Base-by-base conservation (phyloP, 495 filamentous ascomycete genomes). In the Daldinia grandis region DNA sequence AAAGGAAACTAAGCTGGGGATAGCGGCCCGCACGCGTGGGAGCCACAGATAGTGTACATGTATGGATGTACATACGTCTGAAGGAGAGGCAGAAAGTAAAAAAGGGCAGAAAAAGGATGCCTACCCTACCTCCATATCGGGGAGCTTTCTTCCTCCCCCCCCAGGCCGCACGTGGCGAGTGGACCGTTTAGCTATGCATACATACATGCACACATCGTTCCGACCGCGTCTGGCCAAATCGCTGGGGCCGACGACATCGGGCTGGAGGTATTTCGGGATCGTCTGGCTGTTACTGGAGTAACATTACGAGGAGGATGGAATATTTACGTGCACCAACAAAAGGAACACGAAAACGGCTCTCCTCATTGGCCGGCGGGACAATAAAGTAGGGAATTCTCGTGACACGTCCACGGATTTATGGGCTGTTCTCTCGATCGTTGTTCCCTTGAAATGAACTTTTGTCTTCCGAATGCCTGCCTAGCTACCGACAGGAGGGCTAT, bases 81-180 rank as follows among this genome's bases (percentile, higher is more conserved):
- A 24, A 47, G 19, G 8, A 8, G 17, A 44, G 1, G 35, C 35
- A 38, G 35, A 38, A 31, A 35, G 9, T 0, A 35, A 4, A 35
- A 2, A 12, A 33, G 10, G 2, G 3, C 9, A 33, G 0, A 10
- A 35, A 14, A 14, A 35, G 14, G 8, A 47, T 47, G 21, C 27
- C 25, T 30, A n/a, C n/a, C n/a, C n/a, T n/a, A n/a, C n/a, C n/a
- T n/a, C n/a, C n/a, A n/a, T n/a, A 27, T 53, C 25, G 25, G 49
- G 49, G 12, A 53, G 49, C 42, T 17, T 15, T 15, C 24, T 30
- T 30, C 27, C 24, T 30, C 49, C 49, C 27, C 49, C 49, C 27
- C 49, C 49, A 53, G 49, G 30, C 49, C 2, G 49, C 27, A 28
- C 49, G 49, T 53, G 49, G 49, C 27, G 49, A 24, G 49, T 30